These are phyloP conservation scores for Boletus reticuloceps DNA, from an alignment of 768 basidiomycete genomes.

Conservation along the genomic window DNA sequence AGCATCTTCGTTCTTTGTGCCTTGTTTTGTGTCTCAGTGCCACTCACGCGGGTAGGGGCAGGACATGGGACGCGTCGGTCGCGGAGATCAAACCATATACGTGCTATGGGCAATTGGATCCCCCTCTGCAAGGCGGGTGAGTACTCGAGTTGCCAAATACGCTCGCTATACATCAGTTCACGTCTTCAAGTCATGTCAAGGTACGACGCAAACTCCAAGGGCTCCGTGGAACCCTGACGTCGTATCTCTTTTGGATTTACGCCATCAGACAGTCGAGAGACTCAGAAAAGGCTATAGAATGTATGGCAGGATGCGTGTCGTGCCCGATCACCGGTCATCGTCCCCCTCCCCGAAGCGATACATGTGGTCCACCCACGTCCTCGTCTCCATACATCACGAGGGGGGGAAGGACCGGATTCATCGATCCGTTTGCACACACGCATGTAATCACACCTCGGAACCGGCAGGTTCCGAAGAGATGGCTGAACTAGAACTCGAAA, in stretches of 20 bases:
- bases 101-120: slow-evolving; percentile 3
- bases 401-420: too few species aligned
- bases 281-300: not conserved
- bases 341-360: not conserved
- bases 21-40: slow-evolving; percentile 4
- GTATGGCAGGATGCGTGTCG: not conserved
- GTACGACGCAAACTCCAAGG: slow-evolving; percentile 19
- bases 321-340: too few species aligned
- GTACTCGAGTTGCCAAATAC: not conserved
- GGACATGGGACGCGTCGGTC: slow-evolving; percentile 4
- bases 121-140: not conserved
- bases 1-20: slow-evolving; percentile 20
- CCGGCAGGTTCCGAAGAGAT: slow-evolving; percentile 1
- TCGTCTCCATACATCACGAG: not conserved
- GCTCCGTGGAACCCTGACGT: slow-evolving; percentile 21
- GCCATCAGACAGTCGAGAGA: not conserved
- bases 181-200: not conserved
- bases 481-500: not conserved
- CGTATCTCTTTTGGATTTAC: not conserved
- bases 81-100: slow-evolving; percentile 30
- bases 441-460: too few species aligned
- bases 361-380: not conserved
- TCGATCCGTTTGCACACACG: too few species aligned
- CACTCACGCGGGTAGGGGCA: not conserved
- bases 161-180: slow-evolving; percentile 3